Base-by-base conservation (phyloP, 1,139 yeast genomes). In the Pichia inconspicua region DNA sequence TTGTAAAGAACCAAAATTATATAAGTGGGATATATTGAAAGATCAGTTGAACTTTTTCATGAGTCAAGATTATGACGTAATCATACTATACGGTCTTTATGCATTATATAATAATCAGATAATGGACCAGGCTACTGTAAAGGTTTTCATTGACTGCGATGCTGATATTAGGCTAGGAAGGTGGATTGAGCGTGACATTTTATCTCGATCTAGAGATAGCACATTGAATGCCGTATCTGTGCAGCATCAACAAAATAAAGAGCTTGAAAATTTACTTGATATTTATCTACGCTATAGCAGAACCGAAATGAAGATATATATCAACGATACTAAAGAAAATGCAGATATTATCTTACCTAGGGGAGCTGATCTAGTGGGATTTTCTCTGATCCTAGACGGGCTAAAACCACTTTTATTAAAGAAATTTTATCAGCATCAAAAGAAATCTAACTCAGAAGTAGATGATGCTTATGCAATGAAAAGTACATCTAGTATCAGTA, bases 311-410 rank as follows among this genome's bases (percentile, higher is more conserved):
- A 77, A 73, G 53, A 78, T 81, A 55, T 85, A 75, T 61, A 82
- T 89, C 14, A 75, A 75, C 42, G 88, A 86, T 34, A 87, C 96
- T 2, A 84, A 84, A 63, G 82, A 81, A 51, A 74, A 70, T 53
- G 95, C 96, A 2, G 96, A 89, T 63, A 80, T 88, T 15, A 78
- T 89, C 41, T 72, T 89, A 60, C 96, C 96, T 3, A 71, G 82
- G 45, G 89, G 88, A 1, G 82, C 84, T 4, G 82, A 78, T 44
- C 68, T 73, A 28, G 71, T 75, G 43, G 90, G 94, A 2, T 73
- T 83, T 11, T 69, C 73, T 9, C 71, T 89, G 51, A 75, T 89
- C 11, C 79, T 86, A n/a, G 92, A 86, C 60, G 96, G 95, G 1
- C 69, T 87, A 12, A 65, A 70, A 53, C 70, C 82, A 54, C 58